A percentile compares a stretch with the other conserved stretches of the same genome.
Conservation (phyloP, 768 basidiomycete species). For the Rhodotorula taiwanensis region DNA sequence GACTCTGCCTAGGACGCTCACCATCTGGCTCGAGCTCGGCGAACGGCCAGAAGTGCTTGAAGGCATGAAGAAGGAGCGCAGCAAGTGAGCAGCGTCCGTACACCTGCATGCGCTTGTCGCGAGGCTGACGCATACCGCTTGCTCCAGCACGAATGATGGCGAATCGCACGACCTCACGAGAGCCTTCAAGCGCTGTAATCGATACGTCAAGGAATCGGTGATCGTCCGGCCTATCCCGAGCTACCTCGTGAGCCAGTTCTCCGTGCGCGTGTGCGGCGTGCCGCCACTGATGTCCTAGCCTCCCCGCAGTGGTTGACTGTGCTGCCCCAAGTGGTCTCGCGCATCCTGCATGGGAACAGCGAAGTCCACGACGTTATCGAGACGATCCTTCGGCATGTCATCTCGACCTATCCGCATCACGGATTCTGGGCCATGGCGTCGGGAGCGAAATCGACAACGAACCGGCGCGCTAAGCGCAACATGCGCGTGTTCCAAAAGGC, state of each 20-base stretch:
- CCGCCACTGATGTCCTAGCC: background rate
- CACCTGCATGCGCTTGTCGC: background rate
- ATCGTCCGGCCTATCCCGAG: constrained; percentile 55
- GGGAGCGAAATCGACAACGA: constrained; percentile 74
- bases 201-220: constrained; percentile 6
- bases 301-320: constrained; percentile 78
- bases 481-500: constrained; percentile 42
- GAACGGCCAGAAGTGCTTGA: constrained; percentile 50
- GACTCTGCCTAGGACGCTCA: constrained; percentile 84
- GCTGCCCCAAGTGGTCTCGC: constrained; percentile 92
- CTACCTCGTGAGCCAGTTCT: constrained; percentile 60
- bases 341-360: constrained; percentile 68
- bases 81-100: constrained; percentile 1
- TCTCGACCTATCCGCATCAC: constrained; percentile 81
- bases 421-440: constrained; percentile 87
- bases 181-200: background rate
- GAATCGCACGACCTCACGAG: constrained; percentile 10
- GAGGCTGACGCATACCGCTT: background rate
- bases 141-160: background rate
- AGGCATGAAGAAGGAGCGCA: constrained; percentile 23
- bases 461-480: constrained; percentile 58
- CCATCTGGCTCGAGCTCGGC: constrained; percentile 89
- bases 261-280: background rate
- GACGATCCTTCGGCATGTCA: constrained; percentile 62
- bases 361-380: constrained; percentile 59